Percentiles rank a stretch among this genome's conserved stretches.
phyloP scores from a whole-genome alignment of 225 moss, liverwort and hornwort genomes.

The Thuidium tamariscinum region DNA sequence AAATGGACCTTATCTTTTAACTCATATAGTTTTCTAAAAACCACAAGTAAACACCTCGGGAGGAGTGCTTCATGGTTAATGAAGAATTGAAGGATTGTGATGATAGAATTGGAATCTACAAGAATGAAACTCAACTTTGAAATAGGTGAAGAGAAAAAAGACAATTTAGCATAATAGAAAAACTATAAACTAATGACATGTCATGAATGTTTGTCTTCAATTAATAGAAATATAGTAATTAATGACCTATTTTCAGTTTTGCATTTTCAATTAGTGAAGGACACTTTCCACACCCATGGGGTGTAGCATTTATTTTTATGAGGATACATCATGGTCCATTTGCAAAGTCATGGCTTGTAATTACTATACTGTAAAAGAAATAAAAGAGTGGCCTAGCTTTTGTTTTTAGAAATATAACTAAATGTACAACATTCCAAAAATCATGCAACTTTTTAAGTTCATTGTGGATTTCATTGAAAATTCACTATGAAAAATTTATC shows the following conservation, averaged over 20 bases:
- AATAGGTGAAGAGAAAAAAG: neutral
- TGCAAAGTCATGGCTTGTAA: rapidly evolving
- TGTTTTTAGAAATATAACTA: neutral
- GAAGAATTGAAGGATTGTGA: neutral
- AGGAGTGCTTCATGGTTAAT: neutral
- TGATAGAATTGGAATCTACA: no score
- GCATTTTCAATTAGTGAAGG: neutral
- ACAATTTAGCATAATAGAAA: neutral
- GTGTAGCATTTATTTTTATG: neutral
- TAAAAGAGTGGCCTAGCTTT: neutral
- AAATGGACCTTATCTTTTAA: no score
- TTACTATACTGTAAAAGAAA: neutral
- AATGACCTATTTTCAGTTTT: neutral
- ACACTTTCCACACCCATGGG: neutral
- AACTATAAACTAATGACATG: neutral
- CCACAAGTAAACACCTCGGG: no score
- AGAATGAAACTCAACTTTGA: neutral
- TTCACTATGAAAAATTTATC: neutral
- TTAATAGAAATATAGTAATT: neutral
- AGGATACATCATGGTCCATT: neutral
- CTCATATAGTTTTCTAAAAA: no score
- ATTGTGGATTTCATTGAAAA: no score
- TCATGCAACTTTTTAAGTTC: neutral
- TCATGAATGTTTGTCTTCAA: neutral
- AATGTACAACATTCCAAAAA: neutral